These are phyloP conservation scores for Stentor coeruleus DNA, from an alignment of 73 alveolate genomes.

Conservation along the genomic window DNA sequence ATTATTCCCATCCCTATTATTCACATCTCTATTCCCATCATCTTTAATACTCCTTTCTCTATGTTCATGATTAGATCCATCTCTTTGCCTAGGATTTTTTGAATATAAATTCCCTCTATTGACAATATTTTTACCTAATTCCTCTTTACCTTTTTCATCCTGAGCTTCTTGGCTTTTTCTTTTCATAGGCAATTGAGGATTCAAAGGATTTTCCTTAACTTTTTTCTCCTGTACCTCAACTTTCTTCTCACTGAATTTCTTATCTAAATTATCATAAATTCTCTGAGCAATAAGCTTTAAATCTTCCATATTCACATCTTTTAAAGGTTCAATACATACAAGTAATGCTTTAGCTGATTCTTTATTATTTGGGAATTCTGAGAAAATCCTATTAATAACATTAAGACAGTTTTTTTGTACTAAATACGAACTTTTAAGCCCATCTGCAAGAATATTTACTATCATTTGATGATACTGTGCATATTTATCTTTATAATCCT, in stretches of 20 bases:
- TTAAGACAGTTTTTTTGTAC: not conserved
- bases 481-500: not conserved
- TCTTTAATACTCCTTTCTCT: no score
- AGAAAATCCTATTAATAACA: not conserved
- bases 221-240: no score
- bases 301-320: not conserved
- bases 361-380: constrained; percentile 7
- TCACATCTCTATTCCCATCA: no score
- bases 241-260: not conserved
- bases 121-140: no score
- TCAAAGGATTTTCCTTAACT: no score
- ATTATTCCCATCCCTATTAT: no score
- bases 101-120: no score
- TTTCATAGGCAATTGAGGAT: not conserved
- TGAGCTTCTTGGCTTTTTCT: no score
- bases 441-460: not conserved
- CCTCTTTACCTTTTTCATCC: no score
- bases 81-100: no score
- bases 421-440: not conserved
- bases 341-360: not conserved
- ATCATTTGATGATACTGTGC: not conserved
- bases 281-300: constrained; percentile 7
- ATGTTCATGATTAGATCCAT: no score
- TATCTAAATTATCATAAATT: not conserved
- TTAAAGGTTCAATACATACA: not conserved